phyloP scores from a whole-genome alignment of 139 green algal genomes.

The Haematococcus lacustris region DNA sequence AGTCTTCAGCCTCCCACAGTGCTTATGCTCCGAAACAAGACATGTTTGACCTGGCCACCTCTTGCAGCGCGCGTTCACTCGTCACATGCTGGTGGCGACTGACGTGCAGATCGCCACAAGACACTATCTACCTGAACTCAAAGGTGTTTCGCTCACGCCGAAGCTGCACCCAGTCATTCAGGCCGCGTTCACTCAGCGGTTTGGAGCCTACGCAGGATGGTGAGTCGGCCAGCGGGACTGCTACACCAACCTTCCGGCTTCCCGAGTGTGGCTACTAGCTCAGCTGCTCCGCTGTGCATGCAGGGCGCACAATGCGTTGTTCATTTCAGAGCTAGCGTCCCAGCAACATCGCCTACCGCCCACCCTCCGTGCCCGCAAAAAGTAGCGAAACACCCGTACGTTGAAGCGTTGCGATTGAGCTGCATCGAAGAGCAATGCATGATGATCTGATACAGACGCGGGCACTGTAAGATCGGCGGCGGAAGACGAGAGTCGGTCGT shows the following conservation, averaged over 20 bases:
- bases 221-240: no score
- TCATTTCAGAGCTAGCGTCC: conserved; percentile 75
- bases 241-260: no score
- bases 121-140: conserved; percentile 8
- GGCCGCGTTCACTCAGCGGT: conserved; percentile 58
- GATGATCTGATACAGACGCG: not conserved
- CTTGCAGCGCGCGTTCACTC: not conserved
- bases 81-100: not conserved
- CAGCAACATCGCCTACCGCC: conserved; percentile 31
- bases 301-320: conserved; percentile 86
- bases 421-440: not conserved
- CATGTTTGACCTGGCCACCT: not conserved
- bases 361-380: not conserved
- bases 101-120: conserved; percentile 8
- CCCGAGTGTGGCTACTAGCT: no score
- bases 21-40: not conserved
- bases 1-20: not conserved
- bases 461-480: no score
- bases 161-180: conserved; percentile 38
- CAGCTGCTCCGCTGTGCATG: no score
- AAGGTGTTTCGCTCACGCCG: conserved; percentile 65
- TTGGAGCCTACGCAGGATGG: conserved; percentile 81
- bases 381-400: no score
- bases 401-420: not conserved
- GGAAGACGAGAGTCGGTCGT: no score